Evolutionary conservation across 75 land plant species (phyloP).

Genomic region (Pseudotsuga menziesii): DNA sequence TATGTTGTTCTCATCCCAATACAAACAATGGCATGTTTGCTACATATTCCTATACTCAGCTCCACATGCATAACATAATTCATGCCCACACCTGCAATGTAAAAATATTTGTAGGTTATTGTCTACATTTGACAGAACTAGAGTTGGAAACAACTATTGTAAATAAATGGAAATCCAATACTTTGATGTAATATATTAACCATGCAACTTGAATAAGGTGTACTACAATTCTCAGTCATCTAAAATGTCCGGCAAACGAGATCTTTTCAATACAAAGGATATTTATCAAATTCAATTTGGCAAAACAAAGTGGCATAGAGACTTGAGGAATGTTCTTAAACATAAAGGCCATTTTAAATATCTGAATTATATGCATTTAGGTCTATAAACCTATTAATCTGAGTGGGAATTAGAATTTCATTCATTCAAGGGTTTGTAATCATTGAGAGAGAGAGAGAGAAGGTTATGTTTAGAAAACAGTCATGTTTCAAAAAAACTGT

Average conservation of each 20-base stretch:
- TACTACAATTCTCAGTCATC: not conserved
- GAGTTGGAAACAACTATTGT: not conserved
- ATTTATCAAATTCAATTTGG: not conserved
- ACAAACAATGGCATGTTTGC: conserved; percentile 70
- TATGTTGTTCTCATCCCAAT: conserved; percentile 61
- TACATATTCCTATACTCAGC: conserved; percentile 63
- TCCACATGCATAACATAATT: conserved; percentile 91
- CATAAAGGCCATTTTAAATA: not conserved
- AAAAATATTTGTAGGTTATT: not conserved
- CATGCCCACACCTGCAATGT: conserved; percentile 76
- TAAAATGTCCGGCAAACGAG: not conserved
- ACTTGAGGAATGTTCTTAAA: not conserved
- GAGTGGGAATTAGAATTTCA: not conserved
- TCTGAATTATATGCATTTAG: not conserved
- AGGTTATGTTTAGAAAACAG: not conserved
- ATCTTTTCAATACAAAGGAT: not conserved
- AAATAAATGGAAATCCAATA: not conserved
- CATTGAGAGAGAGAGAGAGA: too few species aligned
- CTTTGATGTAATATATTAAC: not conserved
- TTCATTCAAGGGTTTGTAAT: too few species aligned
- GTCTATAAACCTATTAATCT: not conserved
- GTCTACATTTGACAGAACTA: not conserved
- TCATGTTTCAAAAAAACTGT: not conserved
- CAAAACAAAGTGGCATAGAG: not conserved
- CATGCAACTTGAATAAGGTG: not conserved